Base-by-base conservation (phyloP, 139 green algal species). In the Auxenochlorella pyrenoidosa region DNA sequence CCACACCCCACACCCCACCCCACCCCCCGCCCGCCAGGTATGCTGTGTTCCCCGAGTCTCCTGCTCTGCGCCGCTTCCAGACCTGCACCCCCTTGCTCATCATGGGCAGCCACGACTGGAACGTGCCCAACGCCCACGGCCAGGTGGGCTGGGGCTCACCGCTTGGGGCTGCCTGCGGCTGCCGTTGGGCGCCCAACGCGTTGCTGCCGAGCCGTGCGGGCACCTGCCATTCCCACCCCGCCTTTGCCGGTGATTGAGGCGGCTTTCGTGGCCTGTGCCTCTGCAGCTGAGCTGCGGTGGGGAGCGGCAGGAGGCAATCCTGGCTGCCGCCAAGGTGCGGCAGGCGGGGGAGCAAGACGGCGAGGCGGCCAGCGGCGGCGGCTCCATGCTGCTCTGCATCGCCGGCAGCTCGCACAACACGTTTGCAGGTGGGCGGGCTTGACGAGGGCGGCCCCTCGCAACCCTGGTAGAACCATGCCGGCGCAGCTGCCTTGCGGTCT, bases 81-180 rank as follows among this genome's bases (percentile, higher is more conserved):
- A 92, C 89, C 10, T 72, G 65, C 43, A 44, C 85, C 22, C 93
- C 94, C 1, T 78, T 96, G 60, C 83, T 95, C 43, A 81, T 96
- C 13, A 59, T 95, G 5, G 93, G 92, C 66, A 92, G 82, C 60
- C 90, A 96, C 73, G 84, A 90, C 34, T 96, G 94, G 94, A 95
- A 96, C 85, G 89, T 90, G 12, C 92, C 93, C 5, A 92, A 94
- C 79, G 40, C 65, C 3, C 72, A 47, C 43, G 92, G 93, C 28
- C 76, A 88, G 79, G 79, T 75, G 26, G 16, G 44, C 21, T 28
- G 8, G 3, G 63, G 26, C 47, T 18, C 8, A 54, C 47, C 6
- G 47, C 47, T 54, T 54, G 47, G 47, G 47, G n/a, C n/a, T n/a
- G n/a, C n/a, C n/a, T n/a, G n/a, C n/a, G n/a, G n/a, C n/a, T n/a